Conservation (phyloP, 2,329 filamentous ascomycete genomes). For the Aureobasidium sp. region DNA sequence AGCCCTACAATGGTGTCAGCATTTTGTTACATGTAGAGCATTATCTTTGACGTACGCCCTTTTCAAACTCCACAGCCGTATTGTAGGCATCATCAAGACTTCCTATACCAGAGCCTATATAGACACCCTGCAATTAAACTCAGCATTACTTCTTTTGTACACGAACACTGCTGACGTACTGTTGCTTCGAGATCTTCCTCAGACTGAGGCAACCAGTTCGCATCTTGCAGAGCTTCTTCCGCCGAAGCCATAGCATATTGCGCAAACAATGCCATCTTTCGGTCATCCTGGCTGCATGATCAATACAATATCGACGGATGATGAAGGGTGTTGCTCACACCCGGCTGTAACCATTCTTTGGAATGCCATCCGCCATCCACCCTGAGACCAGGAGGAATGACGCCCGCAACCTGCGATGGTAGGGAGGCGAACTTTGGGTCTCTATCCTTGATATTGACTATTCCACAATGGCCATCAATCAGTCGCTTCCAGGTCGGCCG, state of each 20-base stretch:
- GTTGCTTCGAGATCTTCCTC: constrained; percentile 63
- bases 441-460: constrained; percentile 61
- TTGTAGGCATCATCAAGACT: constrained; percentile 86
- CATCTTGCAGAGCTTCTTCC: constrained; percentile 77
- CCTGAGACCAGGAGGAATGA: constrained; percentile 56
- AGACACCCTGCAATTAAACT: constrained; percentile 57
- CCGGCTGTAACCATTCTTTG: constrained; percentile 36
- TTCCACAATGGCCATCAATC: constrained; percentile 68
- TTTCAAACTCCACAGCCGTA: constrained; percentile 67
- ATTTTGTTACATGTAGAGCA: too few species aligned
- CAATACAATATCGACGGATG: not conserved
- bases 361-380: constrained; percentile 38
- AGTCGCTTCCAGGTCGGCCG: constrained; percentile 73
- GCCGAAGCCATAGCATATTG: constrained; percentile 86
- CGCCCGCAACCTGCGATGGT: constrained; percentile 75
- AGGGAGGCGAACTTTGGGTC: constrained; percentile 60
- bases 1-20: constrained; percentile 51
- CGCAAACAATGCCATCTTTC: constrained; percentile 83
- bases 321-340: constrained; percentile 28
- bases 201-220: constrained; percentile 59
- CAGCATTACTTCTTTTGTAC: not conserved
- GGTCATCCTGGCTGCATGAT: constrained; percentile 49
- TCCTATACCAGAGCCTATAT: constrained; percentile 89
- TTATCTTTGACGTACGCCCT: constrained; percentile 49
- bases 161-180: constrained; percentile 29